phyloP scores from a whole-genome alignment of 75 land plant species.

The Chamaecyparis obtusa region DNA sequence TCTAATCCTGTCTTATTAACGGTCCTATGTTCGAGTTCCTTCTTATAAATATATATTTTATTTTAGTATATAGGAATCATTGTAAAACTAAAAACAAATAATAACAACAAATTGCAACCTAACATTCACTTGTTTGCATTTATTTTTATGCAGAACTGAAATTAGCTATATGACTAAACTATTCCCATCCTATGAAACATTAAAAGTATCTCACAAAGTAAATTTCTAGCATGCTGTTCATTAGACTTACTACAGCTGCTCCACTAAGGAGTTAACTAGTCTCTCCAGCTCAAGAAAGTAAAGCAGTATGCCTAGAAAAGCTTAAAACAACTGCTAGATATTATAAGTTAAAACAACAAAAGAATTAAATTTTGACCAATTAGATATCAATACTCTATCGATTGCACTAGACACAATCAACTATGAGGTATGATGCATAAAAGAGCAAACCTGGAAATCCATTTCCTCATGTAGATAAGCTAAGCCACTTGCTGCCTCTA shows the following conservation, averaged over 20 bases:
- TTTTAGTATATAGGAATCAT: background rate
- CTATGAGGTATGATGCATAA: background rate
- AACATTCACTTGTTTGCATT: background rate
- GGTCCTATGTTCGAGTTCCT: background rate
- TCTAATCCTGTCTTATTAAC: background rate
- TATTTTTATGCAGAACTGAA: conserved; percentile 1
- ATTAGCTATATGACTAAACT: background rate
- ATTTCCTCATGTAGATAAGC: conserved; percentile 70
- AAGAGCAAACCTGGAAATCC: conserved; percentile 58
- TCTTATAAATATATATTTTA: background rate
- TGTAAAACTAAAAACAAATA: background rate
- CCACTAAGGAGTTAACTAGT: background rate
- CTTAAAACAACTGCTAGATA: background rate
- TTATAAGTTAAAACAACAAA: background rate
- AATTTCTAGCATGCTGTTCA: background rate
- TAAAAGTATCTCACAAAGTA: background rate
- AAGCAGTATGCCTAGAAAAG: background rate
- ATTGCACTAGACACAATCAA: conserved; percentile 2
- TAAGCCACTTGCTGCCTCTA: conserved; percentile 67
- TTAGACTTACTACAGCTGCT: background rate
- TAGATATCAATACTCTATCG: background rate
- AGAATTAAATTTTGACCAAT: background rate
- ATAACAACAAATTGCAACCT: background rate
- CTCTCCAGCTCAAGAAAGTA: background rate
- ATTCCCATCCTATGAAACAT: background rate